Conservation (phyloP, 2,329 filamentous ascomycete species). For the Aspergillus aculeatinus region DNA sequence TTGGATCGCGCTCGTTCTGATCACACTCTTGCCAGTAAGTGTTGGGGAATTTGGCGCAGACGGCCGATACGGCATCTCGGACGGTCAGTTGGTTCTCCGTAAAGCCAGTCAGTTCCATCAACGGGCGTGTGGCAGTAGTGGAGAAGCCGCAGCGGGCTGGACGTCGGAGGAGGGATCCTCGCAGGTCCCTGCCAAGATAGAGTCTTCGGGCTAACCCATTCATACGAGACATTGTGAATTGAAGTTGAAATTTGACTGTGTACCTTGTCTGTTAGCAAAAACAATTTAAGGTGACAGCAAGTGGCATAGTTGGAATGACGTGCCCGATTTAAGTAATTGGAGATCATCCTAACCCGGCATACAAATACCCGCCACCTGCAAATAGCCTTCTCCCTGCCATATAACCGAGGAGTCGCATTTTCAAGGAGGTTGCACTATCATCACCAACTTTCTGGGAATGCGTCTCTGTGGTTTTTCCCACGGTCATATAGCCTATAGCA, state of each 20-base stretch:
- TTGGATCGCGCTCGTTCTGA: slow-evolving; percentile 67
- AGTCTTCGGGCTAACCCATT: background rate
- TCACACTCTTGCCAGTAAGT: slow-evolving; percentile 74
- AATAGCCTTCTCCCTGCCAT: background rate
- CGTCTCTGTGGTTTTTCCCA: background rate
- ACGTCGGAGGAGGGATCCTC: background rate
- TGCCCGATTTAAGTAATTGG: background rate
- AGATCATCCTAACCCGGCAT: background rate
- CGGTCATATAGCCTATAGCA: too few relatives aligned
- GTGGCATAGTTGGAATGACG: background rate
- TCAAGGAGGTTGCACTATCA: background rate
- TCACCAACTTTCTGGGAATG: too few relatives aligned
- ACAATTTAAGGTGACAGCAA: background rate
- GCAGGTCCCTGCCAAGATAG: background rate
- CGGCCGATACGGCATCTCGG: slow-evolving; percentile 65
- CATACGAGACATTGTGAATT: slow-evolving; percentile 9
- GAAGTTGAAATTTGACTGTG: too few relatives aligned
- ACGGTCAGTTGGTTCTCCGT: slow-evolving; percentile 71
- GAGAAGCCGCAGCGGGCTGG: slow-evolving; percentile 27
- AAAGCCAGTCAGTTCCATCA: slow-evolving; percentile 74
- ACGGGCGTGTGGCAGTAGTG: slow-evolving; percentile 30
- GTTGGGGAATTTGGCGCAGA: slow-evolving; percentile 70
- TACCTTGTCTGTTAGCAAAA: background rate
- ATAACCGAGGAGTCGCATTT: background rate
- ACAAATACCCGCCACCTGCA: background rate